Evolutionary conservation across 2,329 filamentous ascomycete genomes (phyloP).

Genomic region (Talaromyces piceae): DNA sequence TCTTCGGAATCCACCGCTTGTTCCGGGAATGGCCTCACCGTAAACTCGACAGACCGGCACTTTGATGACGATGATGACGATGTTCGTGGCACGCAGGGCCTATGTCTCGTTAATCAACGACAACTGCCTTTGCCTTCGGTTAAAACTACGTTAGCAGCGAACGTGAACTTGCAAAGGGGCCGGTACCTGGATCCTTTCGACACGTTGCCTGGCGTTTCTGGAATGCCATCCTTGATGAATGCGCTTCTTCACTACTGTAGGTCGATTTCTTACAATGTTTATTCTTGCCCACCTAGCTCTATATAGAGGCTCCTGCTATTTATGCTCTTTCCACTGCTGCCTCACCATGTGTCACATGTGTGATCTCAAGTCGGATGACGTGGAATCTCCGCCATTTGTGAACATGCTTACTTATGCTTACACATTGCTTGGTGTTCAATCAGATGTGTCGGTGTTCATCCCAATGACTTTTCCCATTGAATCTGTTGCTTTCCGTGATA

Average conservation of each 20-base stretch:
- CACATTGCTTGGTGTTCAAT: constrained; percentile 4
- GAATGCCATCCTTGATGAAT: constrained; percentile 20
- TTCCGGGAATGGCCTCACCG: not conserved
- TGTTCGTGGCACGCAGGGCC: too few relatives aligned
- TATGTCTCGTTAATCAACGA: constrained; percentile 4
- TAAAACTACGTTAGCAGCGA: not conserved
- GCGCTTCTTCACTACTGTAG: constrained; percentile 28
- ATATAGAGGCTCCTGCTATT: not conserved
- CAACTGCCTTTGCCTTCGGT: constrained; percentile 10
- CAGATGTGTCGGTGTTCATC: constrained; percentile 28
- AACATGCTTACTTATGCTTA: constrained; percentile 17
- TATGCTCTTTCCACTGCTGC: too few relatives aligned
- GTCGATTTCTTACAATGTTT: too few relatives aligned
- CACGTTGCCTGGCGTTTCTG: constrained; percentile 22
- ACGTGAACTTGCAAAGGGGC: constrained; percentile 14
- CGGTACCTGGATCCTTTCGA: constrained; percentile 30
- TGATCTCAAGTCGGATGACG: not conserved
- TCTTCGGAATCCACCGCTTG: constrained; percentile 6
- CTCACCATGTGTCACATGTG: too few relatives aligned
- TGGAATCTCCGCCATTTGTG: not conserved
- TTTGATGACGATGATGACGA: too few relatives aligned
- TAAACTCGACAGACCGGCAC: not conserved
- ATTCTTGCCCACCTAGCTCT: not conserved
- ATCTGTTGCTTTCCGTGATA: constrained; percentile 17
- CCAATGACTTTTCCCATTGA: constrained; percentile 34